Evolutionary conservation across 2,329 filamentous ascomycete species (phyloP), one percentile per base, ranked within the genome.

Genomic region (Aspergillus versicolor): DNA sequence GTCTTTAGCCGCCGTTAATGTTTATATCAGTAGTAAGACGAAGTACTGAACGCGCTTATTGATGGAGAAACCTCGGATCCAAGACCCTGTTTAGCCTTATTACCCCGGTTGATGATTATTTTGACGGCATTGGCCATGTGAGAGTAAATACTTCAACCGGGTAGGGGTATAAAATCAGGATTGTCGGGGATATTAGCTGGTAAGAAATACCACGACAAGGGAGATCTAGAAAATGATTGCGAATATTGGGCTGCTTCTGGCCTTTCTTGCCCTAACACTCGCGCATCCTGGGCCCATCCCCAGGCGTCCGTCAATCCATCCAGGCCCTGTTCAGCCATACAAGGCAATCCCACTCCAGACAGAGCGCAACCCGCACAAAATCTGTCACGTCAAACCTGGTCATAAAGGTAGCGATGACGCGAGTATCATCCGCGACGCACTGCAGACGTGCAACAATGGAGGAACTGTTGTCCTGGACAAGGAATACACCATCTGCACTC

Each of bases 401-500:
- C 46, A 7, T 15, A 44, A 41, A 5, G 24, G 21, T 1, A 17
- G 13, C 24, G 45, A 55, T 21, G 52, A 47, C 9, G 52, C 17
- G 12, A 13, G 12, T 2, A 27, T 19, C 3, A 82, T 88, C 48
- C 62, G 87, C 6, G 68, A 76, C 1, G 84, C 85, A 0, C 71
- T 88, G 54, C 73, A 84, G 43, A 65, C 77, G 56, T 88, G 86
- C 71, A 88, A 88, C 64, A 73, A 84, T 58, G 85, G 85, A 9
- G 86, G 86, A 8, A 83, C 82, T 9, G 81, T 88, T 6, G 76
- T 88, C 2, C 82, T 89, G 17, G 81, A 82, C 30, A 74, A 78
- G 56, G 78, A 76, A 3, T 90, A 89, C 67, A 83, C 79, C 1
- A 81, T 90, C 59, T 85, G 81, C 13, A 88, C 83, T 0, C 84